These are phyloP conservation scores for Nemophila menziesii DNA, from an alignment of 257 asterid species.

Conservation along the genomic window DNA sequence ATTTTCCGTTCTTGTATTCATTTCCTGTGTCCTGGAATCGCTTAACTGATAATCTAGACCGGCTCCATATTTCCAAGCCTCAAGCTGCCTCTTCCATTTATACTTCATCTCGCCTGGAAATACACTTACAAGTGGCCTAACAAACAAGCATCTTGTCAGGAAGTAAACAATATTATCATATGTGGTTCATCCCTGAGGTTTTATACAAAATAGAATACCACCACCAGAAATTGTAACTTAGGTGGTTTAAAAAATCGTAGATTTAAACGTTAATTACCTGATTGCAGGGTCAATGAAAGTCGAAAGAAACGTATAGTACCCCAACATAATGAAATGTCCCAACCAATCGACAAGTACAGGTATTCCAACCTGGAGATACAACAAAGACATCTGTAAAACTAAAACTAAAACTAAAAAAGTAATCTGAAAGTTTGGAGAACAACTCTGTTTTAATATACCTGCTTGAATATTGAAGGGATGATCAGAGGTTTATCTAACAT, in stretches of 20 bases:
- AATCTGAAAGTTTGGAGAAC: background rate
- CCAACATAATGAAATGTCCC: constrained; percentile 80
- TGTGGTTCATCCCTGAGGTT: background rate
- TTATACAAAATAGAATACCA: background rate
- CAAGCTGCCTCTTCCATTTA: constrained; percentile 66
- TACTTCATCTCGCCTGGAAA: constrained; percentile 54
- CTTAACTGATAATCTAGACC: constrained; percentile 70
- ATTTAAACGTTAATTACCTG: too few species aligned
- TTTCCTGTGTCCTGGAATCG: constrained; percentile 1
- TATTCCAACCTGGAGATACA: constrained; percentile 56
- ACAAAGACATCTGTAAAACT: background rate
- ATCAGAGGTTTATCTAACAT: constrained; percentile 60
- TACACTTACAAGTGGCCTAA: constrained; percentile 43
- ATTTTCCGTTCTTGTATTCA: background rate
- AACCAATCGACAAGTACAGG: constrained; percentile 77
- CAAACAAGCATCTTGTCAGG: background rate
- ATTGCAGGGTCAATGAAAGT: constrained; percentile 52
- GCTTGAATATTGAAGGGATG: constrained; percentile 69
- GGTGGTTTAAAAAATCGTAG: too few species aligned
- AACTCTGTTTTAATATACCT: constrained; percentile 29
- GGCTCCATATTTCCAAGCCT: constrained; percentile 96
- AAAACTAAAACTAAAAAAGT: background rate
- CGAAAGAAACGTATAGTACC: constrained; percentile 73
- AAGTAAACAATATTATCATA: background rate
- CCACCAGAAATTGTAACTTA: too few species aligned